Evolutionary conservation across 106 monocot species (phyloP).

Genomic region (Phalaenopsis aphrodite): DNA sequence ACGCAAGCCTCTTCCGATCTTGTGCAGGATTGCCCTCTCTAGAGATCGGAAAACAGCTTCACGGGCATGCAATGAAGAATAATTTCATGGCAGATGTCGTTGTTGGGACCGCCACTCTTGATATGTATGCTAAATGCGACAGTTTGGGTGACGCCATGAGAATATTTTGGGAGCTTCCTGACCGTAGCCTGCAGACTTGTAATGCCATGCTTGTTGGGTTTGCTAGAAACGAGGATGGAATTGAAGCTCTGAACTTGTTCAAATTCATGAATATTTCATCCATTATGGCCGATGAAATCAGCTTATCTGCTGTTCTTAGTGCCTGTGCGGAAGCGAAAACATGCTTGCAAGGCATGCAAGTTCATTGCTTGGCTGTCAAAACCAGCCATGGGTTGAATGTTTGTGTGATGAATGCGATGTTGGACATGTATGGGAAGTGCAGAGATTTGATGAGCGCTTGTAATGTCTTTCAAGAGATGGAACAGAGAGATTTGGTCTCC

Average conservation of each 20-base stretch:
- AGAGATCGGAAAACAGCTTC: constrained; percentile 47
- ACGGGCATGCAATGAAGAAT: constrained; percentile 69
- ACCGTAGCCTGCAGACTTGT: constrained; percentile 43
- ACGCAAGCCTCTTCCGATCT: constrained; percentile 70
- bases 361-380: constrained; percentile 67
- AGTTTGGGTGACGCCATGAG: constrained; percentile 39
- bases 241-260: constrained; percentile 57
- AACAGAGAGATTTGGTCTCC: constrained; percentile 53
- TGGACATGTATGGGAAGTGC: constrained; percentile 97
- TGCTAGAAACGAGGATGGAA: constrained; percentile 27
- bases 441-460: constrained; percentile 38
- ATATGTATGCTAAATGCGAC: constrained; percentile 69
- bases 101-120: constrained; percentile 80
- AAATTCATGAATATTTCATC: constrained; percentile 38
- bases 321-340: constrained; percentile 69
- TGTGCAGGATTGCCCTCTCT: constrained; percentile 45
- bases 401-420: constrained; percentile 59
- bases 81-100: constrained; percentile 49
- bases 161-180: constrained; percentile 41
- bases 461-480: constrained; percentile 48
- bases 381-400: constrained; percentile 27
- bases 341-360: constrained; percentile 48
- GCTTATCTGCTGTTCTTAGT: constrained; percentile 67
- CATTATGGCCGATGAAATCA: constrained; percentile 49
- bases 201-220: constrained; percentile 82